Evolutionary conservation across 1,284 basidiomycete species (phyloP).

Genomic region (Tausonia pullulans): DNA sequence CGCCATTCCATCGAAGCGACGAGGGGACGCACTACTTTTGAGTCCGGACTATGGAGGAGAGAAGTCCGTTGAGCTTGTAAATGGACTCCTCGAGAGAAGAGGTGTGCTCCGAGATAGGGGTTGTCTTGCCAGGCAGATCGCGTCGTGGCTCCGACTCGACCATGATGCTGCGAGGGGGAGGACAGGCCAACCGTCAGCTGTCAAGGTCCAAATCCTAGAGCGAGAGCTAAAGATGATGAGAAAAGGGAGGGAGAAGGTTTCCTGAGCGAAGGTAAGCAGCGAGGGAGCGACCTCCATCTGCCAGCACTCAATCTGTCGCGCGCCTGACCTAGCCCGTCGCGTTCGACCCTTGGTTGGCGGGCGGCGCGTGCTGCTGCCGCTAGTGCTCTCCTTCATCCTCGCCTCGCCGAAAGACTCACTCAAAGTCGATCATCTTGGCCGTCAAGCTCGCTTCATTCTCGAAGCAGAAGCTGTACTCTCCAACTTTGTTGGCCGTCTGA

Average conservation of each 20-base stretch:
- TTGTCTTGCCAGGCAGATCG: slow-evolving; percentile 60
- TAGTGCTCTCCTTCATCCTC: too few species aligned
- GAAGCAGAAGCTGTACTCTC: slow-evolving; percentile 98
- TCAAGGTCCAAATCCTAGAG: neutral
- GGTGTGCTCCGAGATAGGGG: slow-evolving; percentile 69
- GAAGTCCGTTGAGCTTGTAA: slow-evolving; percentile 71
- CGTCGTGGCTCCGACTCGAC: slow-evolving; percentile 86
- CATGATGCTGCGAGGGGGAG: slow-evolving; percentile 51
- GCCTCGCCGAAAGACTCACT: slow-evolving; percentile 33
- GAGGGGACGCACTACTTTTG: slow-evolving; percentile 66
- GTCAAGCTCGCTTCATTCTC: slow-evolving; percentile 88
- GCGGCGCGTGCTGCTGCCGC: too few species aligned
- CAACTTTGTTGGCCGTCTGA: slow-evolving; percentile 35
- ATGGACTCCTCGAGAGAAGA: slow-evolving; percentile 84
- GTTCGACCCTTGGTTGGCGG: too few species aligned
- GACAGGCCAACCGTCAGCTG: neutral
- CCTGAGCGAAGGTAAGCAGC: too few species aligned
- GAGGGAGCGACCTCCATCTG: too few species aligned
- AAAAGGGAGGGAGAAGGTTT: neutral
- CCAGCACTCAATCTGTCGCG: too few species aligned
- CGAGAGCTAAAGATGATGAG: neutral
- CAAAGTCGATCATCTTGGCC: slow-evolving; percentile 89
- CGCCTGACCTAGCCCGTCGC: too few species aligned
- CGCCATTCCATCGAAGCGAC: neutral
- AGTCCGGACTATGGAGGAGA: slow-evolving; percentile 74